phyloP scores from a whole-genome alignment of 225 moss, liverwort and hornwort species.

The Marchantia polymorpha region DNA sequence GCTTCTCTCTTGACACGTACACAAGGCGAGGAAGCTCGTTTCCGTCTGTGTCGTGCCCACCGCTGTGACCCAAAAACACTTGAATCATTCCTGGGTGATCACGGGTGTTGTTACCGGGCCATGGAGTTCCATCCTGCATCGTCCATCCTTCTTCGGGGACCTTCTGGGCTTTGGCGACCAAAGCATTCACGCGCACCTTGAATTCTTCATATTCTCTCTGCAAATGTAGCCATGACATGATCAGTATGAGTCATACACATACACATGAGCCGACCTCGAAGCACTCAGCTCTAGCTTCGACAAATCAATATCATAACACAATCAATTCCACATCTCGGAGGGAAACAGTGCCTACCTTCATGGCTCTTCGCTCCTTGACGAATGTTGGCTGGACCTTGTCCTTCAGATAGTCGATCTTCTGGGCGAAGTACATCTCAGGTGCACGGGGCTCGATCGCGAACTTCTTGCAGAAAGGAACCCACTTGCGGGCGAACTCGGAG shows the following conservation, averaged over 20 bases:
- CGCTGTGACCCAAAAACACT: slow-evolving; percentile 90
- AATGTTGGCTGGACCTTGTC: slow-evolving; percentile 96
- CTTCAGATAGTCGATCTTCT: slow-evolving; percentile 88
- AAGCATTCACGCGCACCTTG: slow-evolving; percentile 85
- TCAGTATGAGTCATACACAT: accelerated
- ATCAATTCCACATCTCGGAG: no score
- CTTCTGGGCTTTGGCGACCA: slow-evolving; percentile 81
- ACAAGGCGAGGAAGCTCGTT: slow-evolving; percentile 89
- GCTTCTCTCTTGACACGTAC: slow-evolving; percentile 92
- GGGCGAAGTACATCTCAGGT: slow-evolving; percentile 90
- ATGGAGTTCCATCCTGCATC: slow-evolving; percentile 97
- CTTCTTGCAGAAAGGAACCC: slow-evolving; percentile 98
- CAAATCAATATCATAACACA: no score
- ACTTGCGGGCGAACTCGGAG: slow-evolving; percentile 88
- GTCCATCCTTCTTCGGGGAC: slow-evolving; percentile 98
- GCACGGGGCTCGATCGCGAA: slow-evolving; percentile 86
- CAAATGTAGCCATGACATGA: neutral
- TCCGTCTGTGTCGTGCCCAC: slow-evolving; percentile 86
- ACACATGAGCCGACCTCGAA: no score
- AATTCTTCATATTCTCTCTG: slow-evolving; percentile 97
- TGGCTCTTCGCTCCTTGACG: slow-evolving; percentile 86
- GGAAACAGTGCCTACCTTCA: slow-evolving; percentile 91
- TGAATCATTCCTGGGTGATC: slow-evolving; percentile 99
- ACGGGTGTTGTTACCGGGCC: slow-evolving; percentile 88
- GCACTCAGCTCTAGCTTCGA: no score